phyloP scores from a whole-genome alignment of 2,329 filamentous ascomycete species.

The Cladophialophora psammophila region DNA sequence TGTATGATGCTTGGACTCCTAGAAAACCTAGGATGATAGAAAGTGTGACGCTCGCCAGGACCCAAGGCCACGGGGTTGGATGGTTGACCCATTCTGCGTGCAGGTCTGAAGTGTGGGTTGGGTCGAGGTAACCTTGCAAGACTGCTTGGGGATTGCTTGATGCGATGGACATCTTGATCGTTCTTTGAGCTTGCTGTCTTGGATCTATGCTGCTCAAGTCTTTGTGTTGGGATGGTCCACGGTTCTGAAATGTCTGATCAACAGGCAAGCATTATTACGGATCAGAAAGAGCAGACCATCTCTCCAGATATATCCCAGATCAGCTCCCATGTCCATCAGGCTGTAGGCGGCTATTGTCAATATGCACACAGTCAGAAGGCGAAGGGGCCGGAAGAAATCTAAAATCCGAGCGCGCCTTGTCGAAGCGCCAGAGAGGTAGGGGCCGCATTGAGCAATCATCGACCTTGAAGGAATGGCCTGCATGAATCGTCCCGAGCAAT shows the following conservation, averaged over 20 bases:
- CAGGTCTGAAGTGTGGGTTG: slow-evolving; percentile 18
- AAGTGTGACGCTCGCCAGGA: slow-evolving; percentile 21
- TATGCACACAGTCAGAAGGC: not conserved
- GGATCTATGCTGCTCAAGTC: not conserved
- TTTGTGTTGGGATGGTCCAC: not conserved
- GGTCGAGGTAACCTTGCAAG: slow-evolving; percentile 20
- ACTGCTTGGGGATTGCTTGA: not conserved
- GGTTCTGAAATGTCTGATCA: not conserved
- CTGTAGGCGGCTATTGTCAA: not conserved
- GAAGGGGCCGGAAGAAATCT: slow-evolving; percentile 6
- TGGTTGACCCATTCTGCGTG: slow-evolving; percentile 22
- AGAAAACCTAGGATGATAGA: slow-evolving; percentile 29
- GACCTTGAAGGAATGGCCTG: not conserved
- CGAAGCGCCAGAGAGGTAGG: not conserved
- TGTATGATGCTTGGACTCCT: slow-evolving; percentile 27
- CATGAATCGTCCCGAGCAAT: not conserved
- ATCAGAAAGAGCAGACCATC: not conserved
- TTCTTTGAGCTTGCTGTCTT: not conserved
- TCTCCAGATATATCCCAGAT: slow-evolving; percentile 5
- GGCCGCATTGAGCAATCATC: not conserved
- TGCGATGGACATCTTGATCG: slow-evolving; percentile 15
- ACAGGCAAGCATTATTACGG: not conserved
- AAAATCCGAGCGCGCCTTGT: slow-evolving; percentile 11
- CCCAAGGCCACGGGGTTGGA: slow-evolving; percentile 29
- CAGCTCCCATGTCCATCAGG: not conserved